Base-by-base conservation (phyloP, 176 grass and related monocot genomes). In the Triticum dicoccoides region DNA sequence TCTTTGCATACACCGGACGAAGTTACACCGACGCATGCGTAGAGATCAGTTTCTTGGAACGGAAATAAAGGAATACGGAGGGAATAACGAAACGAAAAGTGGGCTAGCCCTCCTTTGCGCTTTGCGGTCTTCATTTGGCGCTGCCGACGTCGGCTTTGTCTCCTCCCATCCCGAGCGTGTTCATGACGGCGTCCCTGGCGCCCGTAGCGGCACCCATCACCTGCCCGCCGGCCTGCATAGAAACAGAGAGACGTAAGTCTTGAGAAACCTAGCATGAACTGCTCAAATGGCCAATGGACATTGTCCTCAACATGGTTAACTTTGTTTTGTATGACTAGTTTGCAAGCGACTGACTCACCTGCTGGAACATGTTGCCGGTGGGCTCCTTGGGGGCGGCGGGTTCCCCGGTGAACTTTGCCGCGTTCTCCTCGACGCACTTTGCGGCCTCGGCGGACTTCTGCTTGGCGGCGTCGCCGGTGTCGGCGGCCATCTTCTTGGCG, bases 131-230 rank as follows among this genome's bases (percentile, higher is more conserved):
- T 71, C 68, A 69, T 69, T 69, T 73, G 37, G 71, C 89, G 32
- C 54, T 24, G 29, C 21, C 10, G 63, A 62, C 56, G 61, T 88
- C 39, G 32, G 30, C 13, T 18, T 65, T 68, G 27, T 90, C 84
- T 8, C 69, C 92, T 21, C 79, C 68, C 91, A 95, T 83, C 8
- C 95, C 95, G 33, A 93, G 79, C 63, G 91, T 91, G 85, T 24
- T 93, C 79, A 85, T 82, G 18, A 94, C 92, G 18, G 94, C 84
- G 63, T 95, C 93, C 84, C 75, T 91, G 24, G 92, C 87, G 47
- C 92, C 92, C 8, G 34, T 81, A 13, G 89, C 92, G 33, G 75
- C 93, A 56, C 32, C 91, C 91, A 85, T 86, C 82, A 92, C 87
- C 69, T 92, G 85, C 45, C 93, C 94, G 0, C 87, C 78, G 7